Evolutionary conservation across 1,284 basidiomycete genomes (phyloP).

Genomic region (Cystobasidium pallidum): DNA sequence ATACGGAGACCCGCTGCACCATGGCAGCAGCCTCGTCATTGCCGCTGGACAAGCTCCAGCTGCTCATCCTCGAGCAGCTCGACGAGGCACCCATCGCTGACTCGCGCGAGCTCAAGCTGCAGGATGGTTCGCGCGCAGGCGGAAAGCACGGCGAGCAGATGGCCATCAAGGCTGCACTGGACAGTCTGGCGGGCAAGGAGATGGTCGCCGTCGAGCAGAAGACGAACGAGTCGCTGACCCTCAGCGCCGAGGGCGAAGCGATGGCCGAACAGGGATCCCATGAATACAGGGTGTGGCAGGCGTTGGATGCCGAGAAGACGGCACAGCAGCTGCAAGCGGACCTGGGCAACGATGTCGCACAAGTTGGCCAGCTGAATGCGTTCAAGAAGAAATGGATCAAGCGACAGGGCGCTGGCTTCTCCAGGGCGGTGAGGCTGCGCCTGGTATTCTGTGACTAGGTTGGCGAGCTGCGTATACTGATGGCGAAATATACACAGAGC

Average conservation of each 20-base stretch:
- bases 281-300: constrained; percentile 87
- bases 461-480: background rate
- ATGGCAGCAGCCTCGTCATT: constrained; percentile 26
- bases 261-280: constrained; percentile 83
- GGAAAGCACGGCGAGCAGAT: constrained; percentile 62
- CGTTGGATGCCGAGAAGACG: constrained; percentile 62
- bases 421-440: constrained; percentile 70
- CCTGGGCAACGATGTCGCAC: constrained; percentile 80
- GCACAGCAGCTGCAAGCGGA: constrained; percentile 57
- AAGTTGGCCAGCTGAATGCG: constrained; percentile 87
- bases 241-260: constrained; percentile 79
- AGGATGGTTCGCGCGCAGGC: constrained; percentile 60
- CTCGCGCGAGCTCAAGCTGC: constrained; percentile 69
- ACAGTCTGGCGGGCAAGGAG: constrained; percentile 82
- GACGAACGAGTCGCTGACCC: constrained; percentile 48
- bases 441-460: constrained; percentile 13
- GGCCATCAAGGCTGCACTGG: constrained; percentile 80
- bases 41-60: constrained; percentile 28
- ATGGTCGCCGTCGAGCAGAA: constrained; percentile 59
- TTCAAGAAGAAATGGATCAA: constrained; percentile 98
- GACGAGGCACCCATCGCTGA: constrained; percentile 66
- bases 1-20: background rate
- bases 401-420: constrained; percentile 85
- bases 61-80: constrained; percentile 42
- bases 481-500: background rate